A percentile compares a stretch with the other conserved stretches of the same genome.
phyloP scores from a whole-genome alignment of 2,329 filamentous ascomycete species.

The Penicillium frequentans region DNA sequence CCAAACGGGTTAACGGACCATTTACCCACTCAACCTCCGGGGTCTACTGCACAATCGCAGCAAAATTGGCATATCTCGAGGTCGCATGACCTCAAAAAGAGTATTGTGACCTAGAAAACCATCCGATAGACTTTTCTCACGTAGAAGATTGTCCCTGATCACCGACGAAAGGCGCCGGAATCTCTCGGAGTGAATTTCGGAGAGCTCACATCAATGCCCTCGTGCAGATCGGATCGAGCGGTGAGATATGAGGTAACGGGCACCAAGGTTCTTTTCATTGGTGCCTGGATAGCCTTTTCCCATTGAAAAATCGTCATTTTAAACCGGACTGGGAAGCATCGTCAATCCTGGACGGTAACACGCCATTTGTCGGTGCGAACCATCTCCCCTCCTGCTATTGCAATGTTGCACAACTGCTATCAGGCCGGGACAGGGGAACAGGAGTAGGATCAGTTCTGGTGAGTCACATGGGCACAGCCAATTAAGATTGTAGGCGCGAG shows the following conservation, averaged over 20 bases:
- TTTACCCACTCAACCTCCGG: neutral
- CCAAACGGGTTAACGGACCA: neutral
- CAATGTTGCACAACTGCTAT: slow-evolving; percentile 12
- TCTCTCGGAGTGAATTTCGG: neutral
- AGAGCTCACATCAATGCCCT: neutral
- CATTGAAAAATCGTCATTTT: slow-evolving; percentile 6
- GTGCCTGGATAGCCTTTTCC: neutral
- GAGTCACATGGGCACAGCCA: slow-evolving; percentile 1
- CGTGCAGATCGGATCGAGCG: neutral
- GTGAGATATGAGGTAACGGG: neutral
- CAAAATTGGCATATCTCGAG: neutral
- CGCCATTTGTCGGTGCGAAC: slow-evolving; percentile 15
- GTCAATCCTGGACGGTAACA: slow-evolving; percentile 5
- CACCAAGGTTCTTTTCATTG: neutral
- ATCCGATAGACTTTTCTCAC: neutral
- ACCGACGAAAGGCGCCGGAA: neutral
- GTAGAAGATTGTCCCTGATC: neutral
- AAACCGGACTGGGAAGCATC: slow-evolving; percentile 8
- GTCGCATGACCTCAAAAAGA: slow-evolving; percentile 3
- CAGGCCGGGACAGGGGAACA: neutral
- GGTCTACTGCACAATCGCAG: neutral
- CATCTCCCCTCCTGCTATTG: slow-evolving; percentile 1
- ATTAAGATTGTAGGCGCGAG: neutral
- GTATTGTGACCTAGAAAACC: neutral
- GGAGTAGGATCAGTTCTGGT: neutral